phyloP scores from a whole-genome alignment of 1,139 yeast species.

The Saccharomyces uvarum region DNA sequence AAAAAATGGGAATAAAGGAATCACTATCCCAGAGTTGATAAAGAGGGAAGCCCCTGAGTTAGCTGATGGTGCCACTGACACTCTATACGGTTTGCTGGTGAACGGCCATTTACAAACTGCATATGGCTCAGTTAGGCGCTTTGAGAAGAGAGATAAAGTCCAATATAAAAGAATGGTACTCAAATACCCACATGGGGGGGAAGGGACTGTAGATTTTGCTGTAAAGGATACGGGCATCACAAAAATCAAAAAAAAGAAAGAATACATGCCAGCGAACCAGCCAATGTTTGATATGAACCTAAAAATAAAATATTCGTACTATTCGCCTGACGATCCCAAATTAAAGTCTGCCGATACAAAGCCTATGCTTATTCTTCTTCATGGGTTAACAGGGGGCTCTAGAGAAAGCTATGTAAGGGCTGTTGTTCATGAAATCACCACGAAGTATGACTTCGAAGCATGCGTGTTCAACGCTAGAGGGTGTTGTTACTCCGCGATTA shows the following conservation, averaged over 20 bases:
- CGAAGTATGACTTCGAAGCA: slow-evolving; percentile 41
- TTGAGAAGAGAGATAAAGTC: slow-evolving; percentile 38
- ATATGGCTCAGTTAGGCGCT: slow-evolving; percentile 39
- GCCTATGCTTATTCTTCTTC: slow-evolving; percentile 48
- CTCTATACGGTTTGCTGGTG: slow-evolving; percentile 52
- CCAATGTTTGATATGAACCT: slow-evolving; percentile 9
- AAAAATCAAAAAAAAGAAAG: slow-evolving; percentile 35
- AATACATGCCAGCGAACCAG: slow-evolving; percentile 20
- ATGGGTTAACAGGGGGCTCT: slow-evolving; percentile 60
- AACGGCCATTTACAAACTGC: slow-evolving; percentile 66
- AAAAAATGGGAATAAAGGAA: slow-evolving; percentile 2
- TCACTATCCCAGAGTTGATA: slow-evolving; percentile 24
- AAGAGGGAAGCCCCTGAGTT: slow-evolving; percentile 38
- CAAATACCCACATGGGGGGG: slow-evolving; percentile 45
- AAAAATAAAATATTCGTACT: slow-evolving; percentile 17
- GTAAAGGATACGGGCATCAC: slow-evolving; percentile 30
- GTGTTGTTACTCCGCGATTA: slow-evolving; percentile 50
- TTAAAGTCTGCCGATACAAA: slow-evolving; percentile 35
- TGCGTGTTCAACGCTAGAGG: slow-evolving; percentile 53
- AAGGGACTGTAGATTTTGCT: slow-evolving; percentile 54
- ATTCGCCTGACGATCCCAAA: slow-evolving; percentile 29
- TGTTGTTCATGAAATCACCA: slow-evolving; percentile 34
- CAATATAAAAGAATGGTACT: slow-evolving; percentile 49
- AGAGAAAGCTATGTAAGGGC: slow-evolving; percentile 51
- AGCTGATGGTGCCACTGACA: slow-evolving; percentile 35